Percentiles rank a stretch among this genome's conserved stretches.
Evolutionary conservation across 2,329 filamentous ascomycete genomes (phyloP).

Genomic region (Furcasterigmium furcatum): DNA sequence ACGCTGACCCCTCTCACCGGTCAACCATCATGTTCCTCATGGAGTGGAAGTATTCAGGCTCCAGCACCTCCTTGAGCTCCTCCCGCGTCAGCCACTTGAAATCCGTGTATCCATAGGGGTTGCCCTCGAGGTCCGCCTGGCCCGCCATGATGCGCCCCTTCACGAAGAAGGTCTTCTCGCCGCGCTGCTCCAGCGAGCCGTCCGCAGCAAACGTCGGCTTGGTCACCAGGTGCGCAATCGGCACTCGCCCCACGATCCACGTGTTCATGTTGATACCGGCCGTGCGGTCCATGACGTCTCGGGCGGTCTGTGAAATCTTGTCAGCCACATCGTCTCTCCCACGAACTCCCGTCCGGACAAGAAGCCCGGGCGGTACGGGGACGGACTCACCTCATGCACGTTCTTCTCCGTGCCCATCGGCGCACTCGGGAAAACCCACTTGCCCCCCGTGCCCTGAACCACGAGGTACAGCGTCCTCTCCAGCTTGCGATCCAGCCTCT

Average conservation of each 20-base stretch:
- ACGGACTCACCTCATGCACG: slow-evolving; percentile 70
- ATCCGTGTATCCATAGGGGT: slow-evolving; percentile 70
- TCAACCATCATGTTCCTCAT: slow-evolving; percentile 83
- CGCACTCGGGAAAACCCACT: slow-evolving; percentile 81
- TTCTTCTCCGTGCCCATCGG: slow-evolving; percentile 68
- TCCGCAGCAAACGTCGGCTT: slow-evolving; percentile 45
- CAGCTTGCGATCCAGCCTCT: slow-evolving; percentile 75
- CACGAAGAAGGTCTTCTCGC: slow-evolving; percentile 91
- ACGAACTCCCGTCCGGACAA: no score
- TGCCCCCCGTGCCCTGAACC: slow-evolving; percentile 67
- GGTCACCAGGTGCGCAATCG: slow-evolving; percentile 74
- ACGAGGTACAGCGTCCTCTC: slow-evolving; percentile 85
- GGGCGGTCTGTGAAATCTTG: slow-evolving; percentile 81
- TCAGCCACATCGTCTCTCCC: neutral
- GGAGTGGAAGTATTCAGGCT: slow-evolving; percentile 65
- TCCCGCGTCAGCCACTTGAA: slow-evolving; percentile 93
- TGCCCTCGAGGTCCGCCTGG: slow-evolving; percentile 76
- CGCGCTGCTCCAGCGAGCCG: slow-evolving; percentile 41
- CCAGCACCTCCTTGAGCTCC: slow-evolving; percentile 67
- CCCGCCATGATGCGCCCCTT: slow-evolving; percentile 96
- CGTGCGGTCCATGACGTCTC: slow-evolving; percentile 71
- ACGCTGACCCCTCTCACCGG: slow-evolving; percentile 45
- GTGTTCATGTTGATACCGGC: slow-evolving; percentile 97
- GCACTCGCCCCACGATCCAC: slow-evolving; percentile 90
- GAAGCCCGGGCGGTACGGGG: no score